Percentiles rank a stretch among this genome's conserved stretches.
Conservation (phyloP, 192 early-diverging fungal genomes). For the Glomus cerebriforme region DNA sequence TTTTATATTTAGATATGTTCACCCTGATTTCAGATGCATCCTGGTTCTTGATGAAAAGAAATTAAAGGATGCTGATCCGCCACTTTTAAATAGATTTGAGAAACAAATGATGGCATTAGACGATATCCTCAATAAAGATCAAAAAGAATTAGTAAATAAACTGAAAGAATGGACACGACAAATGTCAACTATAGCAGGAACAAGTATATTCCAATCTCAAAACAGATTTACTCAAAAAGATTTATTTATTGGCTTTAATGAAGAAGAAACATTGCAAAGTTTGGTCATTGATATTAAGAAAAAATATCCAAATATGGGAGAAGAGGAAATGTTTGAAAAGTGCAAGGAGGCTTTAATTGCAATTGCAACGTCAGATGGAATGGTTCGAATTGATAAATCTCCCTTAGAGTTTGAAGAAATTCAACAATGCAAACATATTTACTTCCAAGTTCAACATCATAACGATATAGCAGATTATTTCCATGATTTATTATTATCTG, state of each 20-base stretch:
- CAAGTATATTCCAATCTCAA: neutral
- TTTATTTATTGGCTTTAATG: conserved; percentile 33
- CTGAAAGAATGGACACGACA: conserved; percentile 4
- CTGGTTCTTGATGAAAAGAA: conserved; percentile 34
- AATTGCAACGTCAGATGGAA: conserved; percentile 30
- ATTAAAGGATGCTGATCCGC: conserved; percentile 26
- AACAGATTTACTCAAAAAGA: neutral
- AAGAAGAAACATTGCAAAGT: conserved; percentile 32
- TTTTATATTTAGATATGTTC: conserved; percentile 18
- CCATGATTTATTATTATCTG: neutral
- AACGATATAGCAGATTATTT: conserved; percentile 17
- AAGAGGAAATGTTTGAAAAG: neutral
- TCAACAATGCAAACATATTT: conserved; percentile 9
- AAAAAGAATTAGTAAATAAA: neutral
- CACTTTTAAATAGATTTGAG: conserved; percentile 32
- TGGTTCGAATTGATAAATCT: conserved; percentile 13
- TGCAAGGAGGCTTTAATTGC: conserved; percentile 19
- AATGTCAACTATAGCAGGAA: neutral
- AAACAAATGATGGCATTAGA: conserved; percentile 29
- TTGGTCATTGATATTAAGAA: conserved; percentile 24
- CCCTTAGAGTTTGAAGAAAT: conserved; percentile 14
- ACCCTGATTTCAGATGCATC: conserved; percentile 26
- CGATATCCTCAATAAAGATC: neutral
- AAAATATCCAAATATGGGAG: neutral
- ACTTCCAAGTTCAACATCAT: conserved; percentile 24